A percentile compares a stretch with the other conserved stretches of the same genome.
Evolutionary conservation across 495 filamentous ascomycete species (phyloP).

Genomic region (Penicillium verhagenii): DNA sequence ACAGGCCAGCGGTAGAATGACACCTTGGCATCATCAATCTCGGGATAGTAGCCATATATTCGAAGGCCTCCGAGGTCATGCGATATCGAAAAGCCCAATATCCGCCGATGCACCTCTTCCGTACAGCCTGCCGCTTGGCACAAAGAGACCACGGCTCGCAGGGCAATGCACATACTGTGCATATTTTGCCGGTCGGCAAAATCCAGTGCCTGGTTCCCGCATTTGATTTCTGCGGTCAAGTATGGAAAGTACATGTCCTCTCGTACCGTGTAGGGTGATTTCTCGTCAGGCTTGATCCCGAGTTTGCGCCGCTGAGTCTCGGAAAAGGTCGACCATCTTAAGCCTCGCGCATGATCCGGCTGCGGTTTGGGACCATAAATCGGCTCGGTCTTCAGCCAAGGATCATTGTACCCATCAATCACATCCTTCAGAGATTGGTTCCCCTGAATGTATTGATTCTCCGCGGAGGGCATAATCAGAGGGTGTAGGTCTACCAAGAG

Average conservation of each 20-base stretch:
- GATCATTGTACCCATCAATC: constrained; percentile 7
- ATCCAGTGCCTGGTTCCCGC: constrained; percentile 29
- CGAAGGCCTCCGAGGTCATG: constrained; percentile 27
- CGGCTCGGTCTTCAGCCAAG: constrained; percentile 7
- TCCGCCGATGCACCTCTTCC: constrained; percentile 20
- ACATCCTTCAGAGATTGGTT: constrained; percentile 2
- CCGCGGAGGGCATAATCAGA: constrained; percentile 5
- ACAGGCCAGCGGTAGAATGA: constrained; percentile 6
- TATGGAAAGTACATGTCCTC: constrained; percentile 40
- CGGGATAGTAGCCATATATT: constrained; percentile 7
- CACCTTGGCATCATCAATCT: constrained; percentile 4
- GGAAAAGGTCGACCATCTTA: background rate
- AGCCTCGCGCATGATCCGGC: constrained; percentile 4
- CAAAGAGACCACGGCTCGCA: constrained; percentile 25
- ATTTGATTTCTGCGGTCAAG: constrained; percentile 39
- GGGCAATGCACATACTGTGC: constrained; percentile 33
- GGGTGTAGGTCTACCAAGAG: constrained; percentile 4
- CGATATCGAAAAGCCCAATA: constrained; percentile 49
- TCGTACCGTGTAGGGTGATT: constrained; percentile 1
- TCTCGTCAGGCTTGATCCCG: too few relatives aligned
- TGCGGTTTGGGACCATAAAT: constrained; percentile 6
- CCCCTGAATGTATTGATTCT: constrained; percentile 3
- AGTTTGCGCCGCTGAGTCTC: too few relatives aligned
- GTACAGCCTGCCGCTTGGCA: constrained; percentile 16
- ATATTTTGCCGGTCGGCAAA: constrained; percentile 38